These are phyloP conservation scores for Salix viminalis DNA, from an alignment of 345 rosid species.

Conservation along the genomic window DNA sequence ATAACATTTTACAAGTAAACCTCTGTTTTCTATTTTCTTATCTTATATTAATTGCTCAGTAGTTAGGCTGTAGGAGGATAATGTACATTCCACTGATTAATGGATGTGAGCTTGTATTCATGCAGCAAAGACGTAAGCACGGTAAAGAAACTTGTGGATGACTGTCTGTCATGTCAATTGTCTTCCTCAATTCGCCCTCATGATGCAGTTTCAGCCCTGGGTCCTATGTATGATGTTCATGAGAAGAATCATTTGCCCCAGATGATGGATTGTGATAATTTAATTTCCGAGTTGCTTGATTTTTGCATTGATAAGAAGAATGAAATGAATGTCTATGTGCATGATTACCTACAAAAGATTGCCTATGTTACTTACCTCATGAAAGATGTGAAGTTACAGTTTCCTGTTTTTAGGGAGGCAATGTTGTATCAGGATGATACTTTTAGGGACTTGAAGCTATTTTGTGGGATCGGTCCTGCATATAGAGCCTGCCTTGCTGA, in stretches of 20 bases:
- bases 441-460: conserved; percentile 64
- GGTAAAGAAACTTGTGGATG: conserved; percentile 92
- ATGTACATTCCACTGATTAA: conserved; percentile 19
- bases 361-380: conserved; percentile 57
- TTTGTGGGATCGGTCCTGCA: conserved; percentile 81
- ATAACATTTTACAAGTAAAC: neutral
- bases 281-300: conserved; percentile 61
- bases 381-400: conserved; percentile 85
- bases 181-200: conserved; percentile 95
- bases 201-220: conserved; percentile 98
- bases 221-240: conserved; percentile 97
- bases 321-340: conserved; percentile 84
- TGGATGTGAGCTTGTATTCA: conserved; percentile 18
- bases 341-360: conserved; percentile 77
- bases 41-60: neutral
- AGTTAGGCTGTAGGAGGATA: neutral
- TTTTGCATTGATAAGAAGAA: conserved; percentile 74
- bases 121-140: conserved; percentile 96
- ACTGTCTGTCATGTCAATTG: conserved; percentile 69
- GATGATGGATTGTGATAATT: conserved; percentile 63
- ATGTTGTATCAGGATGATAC: conserved; percentile 74
- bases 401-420: conserved; percentile 94
- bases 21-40: neutral
- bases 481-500: conserved; percentile 98
- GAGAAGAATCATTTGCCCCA: conserved; percentile 84